Evolutionary conservation across 192 early-diverging fungal genomes (phyloP).

Genomic region (Coemansia guatemalensis): DNA sequence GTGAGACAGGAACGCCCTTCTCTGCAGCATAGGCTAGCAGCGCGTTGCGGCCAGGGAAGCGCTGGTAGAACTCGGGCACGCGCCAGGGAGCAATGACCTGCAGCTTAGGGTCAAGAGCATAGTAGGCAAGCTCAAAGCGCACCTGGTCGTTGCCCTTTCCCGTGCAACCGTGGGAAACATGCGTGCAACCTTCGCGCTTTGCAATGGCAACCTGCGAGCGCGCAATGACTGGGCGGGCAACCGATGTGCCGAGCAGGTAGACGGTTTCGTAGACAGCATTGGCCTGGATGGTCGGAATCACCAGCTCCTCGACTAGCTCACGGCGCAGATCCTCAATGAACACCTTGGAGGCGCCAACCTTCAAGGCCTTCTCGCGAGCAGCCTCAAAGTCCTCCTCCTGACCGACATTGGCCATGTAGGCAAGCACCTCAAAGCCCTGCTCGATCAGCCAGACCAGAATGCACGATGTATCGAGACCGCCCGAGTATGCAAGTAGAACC

Average conservation of each 20-base stretch:
- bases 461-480: constrained; percentile 98
- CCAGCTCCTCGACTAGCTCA: constrained; percentile 90
- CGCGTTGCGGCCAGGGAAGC: constrained; percentile 90
- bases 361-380: constrained; percentile 87
- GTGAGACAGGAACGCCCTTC: constrained; percentile 90
- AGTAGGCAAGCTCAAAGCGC: constrained; percentile 98
- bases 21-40: constrained; percentile 89
- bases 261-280: constrained; percentile 96
- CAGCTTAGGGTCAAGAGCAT: constrained; percentile 90
- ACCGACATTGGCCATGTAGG: constrained; percentile 98
- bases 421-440: constrained; percentile 95
- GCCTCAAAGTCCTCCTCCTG: constrained; percentile 99
- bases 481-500: constrained; percentile 94
- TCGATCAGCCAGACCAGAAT: constrained; percentile 99
- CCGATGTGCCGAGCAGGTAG: constrained; percentile 95
- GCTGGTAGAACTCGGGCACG: constrained; percentile 91
- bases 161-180: constrained; percentile 98
- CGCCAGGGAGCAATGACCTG: constrained; percentile 98
- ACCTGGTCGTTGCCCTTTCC: constrained; percentile 99
- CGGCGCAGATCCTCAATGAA: constrained; percentile 95
- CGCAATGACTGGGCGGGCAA: constrained; percentile 96
- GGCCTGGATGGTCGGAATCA: constrained; percentile 91
- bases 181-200: constrained; percentile 87
- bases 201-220: constrained; percentile 91
- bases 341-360: constrained; percentile 90